Conservation (phyloP, 768 basidiomycete species). For the Lactifluus volemus region DNA sequence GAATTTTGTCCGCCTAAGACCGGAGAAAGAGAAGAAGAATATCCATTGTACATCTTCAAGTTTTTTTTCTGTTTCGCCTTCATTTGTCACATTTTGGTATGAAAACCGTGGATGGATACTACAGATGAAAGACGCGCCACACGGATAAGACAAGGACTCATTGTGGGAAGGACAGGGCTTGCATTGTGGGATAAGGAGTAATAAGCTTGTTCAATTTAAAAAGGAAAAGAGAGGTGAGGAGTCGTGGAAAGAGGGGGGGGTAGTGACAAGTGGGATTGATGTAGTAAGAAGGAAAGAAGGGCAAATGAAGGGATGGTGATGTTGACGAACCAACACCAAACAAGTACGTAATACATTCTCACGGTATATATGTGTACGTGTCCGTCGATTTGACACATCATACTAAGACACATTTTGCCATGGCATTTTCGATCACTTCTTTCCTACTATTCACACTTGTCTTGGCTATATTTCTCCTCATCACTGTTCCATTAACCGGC, state of each 20-base stretch:
- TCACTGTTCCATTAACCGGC: constrained; percentile 42
- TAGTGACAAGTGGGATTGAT: neutral
- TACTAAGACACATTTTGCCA: neutral
- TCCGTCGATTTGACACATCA: neutral
- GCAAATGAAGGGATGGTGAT: neutral
- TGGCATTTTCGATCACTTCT: constrained; percentile 28
- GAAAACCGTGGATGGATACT: too few species aligned
- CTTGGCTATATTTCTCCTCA: constrained; percentile 49
- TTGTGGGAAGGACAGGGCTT: neutral
- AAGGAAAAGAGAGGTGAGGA: neutral
- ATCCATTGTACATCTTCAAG: neutral
- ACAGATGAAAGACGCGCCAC: neutral
- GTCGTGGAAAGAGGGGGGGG: neutral
- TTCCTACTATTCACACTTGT: constrained; percentile 42
- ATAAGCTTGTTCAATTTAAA: neutral
- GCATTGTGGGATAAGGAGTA: too few species aligned
- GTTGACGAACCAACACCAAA: neutral
- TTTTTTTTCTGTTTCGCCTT: neutral
- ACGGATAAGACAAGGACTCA: neutral
- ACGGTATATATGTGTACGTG: neutral
- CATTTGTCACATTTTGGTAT: neutral
- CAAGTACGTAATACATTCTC: constrained; percentile 7
- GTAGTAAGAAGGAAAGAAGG: constrained; percentile 2
- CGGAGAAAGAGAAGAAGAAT: neutral
- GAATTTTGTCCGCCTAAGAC: neutral